A percentile compares a stretch with the other conserved stretches of the same genome.
phyloP scores from a whole-genome alignment of 768 basidiomycete genomes.

The Rhizopogon rudus region DNA sequence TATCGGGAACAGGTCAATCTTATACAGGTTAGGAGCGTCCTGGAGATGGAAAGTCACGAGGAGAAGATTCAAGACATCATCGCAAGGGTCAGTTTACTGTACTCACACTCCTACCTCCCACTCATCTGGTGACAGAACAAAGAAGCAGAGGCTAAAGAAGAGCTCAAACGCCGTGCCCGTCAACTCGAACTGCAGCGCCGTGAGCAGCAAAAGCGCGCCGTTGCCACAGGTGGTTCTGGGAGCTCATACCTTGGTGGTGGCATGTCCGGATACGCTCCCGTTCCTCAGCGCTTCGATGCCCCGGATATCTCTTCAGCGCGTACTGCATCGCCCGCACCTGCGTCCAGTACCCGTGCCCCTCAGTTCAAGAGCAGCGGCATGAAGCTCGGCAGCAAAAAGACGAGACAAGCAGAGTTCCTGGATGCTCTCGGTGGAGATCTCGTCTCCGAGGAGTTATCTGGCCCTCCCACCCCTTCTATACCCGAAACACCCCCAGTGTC shows the following conservation, averaged over 20 bases:
- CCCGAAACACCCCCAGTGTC: conserved; percentile 40
- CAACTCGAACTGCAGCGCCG: conserved; percentile 97
- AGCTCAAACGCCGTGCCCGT: conserved; percentile 95
- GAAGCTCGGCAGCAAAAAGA: conserved; percentile 94
- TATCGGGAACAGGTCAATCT: conserved; percentile 76
- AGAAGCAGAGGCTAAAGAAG: conserved; percentile 98
- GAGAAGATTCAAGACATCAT: conserved; percentile 99
- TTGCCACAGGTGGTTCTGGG: conserved; percentile 40
- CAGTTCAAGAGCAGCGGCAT: conserved; percentile 94
- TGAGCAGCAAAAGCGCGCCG: conserved; percentile 82
- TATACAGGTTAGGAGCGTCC: conserved; percentile 70
- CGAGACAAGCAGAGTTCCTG: conserved; percentile 80
- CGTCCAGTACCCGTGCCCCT: conserved; percentile 53
- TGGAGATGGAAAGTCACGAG: conserved; percentile 91
- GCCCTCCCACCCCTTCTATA: conserved; percentile 45
- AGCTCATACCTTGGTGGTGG: conserved; percentile 65
- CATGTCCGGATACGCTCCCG: conserved; percentile 62
- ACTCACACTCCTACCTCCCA: neutral
- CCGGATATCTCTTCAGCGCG: conserved; percentile 46
- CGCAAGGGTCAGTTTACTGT: conserved; percentile 58
- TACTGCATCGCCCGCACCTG: conserved; percentile 38
- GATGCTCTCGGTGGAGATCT: conserved; percentile 84
- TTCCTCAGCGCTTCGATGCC: conserved; percentile 65
- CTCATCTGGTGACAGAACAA: conserved; percentile 63
- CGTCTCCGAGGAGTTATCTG: conserved; percentile 46